Conservation (phyloP, 2,329 filamentous ascomycete genomes). For the Leptographium radiaticola region DNA sequence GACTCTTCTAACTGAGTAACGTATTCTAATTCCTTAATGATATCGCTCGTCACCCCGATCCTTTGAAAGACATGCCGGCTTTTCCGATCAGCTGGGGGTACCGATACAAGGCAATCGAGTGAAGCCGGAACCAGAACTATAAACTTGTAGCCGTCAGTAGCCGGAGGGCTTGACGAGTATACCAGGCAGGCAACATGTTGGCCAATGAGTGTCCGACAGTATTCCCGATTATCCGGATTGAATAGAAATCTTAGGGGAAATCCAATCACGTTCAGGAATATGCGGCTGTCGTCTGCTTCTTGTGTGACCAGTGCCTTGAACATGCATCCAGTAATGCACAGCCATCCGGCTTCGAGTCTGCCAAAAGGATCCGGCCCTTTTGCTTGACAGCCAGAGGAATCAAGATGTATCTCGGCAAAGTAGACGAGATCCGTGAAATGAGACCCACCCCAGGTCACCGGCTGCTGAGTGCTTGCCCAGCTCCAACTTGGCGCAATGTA, state of each 20-base stretch:
- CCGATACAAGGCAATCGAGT: not conserved
- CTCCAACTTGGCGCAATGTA: not conserved
- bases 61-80: not conserved
- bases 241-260: not conserved
- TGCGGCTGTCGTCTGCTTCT: not conserved
- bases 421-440: not conserved
- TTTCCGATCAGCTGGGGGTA: not conserved
- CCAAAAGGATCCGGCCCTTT: not conserved
- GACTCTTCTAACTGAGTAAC: not conserved
- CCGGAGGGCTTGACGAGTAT: not conserved
- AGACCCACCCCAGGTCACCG: not conserved
- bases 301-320: not conserved
- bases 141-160: not conserved
- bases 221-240: not conserved
- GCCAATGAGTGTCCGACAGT: not conserved
- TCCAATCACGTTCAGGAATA: not conserved
- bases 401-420: not conserved
- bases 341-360: not conserved
- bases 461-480: not conserved
- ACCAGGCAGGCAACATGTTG: not conserved
- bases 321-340: not conserved
- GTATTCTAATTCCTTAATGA: not conserved
- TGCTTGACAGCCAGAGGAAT: not conserved
- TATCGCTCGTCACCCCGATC: not conserved
- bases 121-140: not conserved